Evolutionary conservation across 148 eudicot species (phyloP).

Genomic region (Pouteria glomerata): DNA sequence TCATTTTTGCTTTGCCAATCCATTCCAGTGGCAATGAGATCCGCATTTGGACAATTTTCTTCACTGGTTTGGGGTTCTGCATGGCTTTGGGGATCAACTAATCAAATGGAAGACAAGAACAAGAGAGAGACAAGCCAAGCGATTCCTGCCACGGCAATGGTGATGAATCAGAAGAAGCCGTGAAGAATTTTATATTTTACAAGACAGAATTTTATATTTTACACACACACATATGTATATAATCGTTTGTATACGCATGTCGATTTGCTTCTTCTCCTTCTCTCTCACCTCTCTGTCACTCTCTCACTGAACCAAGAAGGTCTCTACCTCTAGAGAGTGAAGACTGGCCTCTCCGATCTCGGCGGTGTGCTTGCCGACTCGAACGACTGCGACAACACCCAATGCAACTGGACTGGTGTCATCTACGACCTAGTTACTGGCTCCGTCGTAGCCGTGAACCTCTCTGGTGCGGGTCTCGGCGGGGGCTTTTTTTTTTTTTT

Average conservation of each 20-base stretch:
- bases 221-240: background rate
- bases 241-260: background rate
- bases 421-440: slow-evolving; percentile 14
- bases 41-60: too few relatives aligned
- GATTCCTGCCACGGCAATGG: slow-evolving; percentile 6
- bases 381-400: slow-evolving; percentile 27
- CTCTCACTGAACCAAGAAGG: slow-evolving; percentile 38
- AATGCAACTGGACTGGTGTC: slow-evolving; percentile 50
- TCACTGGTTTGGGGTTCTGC: slow-evolving; percentile 30
- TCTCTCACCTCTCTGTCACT: background rate
- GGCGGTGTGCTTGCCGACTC: slow-evolving; percentile 18
- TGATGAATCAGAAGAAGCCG: slow-evolving; percentile 3
- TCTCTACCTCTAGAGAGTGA: slow-evolving; percentile 16
- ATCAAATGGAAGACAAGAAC: background rate
- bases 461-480: slow-evolving; percentile 22
- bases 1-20: too few relatives aligned
- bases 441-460: slow-evolving; percentile 23
- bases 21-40: too few relatives aligned
- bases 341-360: slow-evolving; percentile 22
- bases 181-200: slow-evolving; percentile 18
- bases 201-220: too few relatives aligned
- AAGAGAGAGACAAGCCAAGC: background rate
- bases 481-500: too few relatives aligned
- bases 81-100: slow-evolving; percentile 34
- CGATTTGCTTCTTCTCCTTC: background rate